Evolutionary conservation across 768 basidiomycete genomes (phyloP).

Genomic region (Rhizopogon vesiculosus): DNA sequence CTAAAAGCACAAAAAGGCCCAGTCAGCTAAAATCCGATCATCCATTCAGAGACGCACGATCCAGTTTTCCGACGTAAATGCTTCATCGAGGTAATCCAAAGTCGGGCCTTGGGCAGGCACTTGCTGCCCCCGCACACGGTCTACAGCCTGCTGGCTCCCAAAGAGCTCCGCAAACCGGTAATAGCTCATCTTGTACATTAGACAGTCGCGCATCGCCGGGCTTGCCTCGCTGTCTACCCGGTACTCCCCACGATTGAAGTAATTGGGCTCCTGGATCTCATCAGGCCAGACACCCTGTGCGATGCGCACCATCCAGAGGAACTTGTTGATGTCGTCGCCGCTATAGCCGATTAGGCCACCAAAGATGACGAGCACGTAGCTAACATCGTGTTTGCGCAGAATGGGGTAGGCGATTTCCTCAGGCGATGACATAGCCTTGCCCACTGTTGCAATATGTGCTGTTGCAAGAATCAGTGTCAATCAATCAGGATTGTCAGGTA

Average conservation of each 20-base stretch:
- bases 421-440: constrained; percentile 92
- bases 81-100: constrained; percentile 92
- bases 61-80: constrained; percentile 99
- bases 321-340: constrained; percentile 99
- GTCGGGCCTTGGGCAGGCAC: constrained; percentile 75
- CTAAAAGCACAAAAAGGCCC: constrained; percentile 24
- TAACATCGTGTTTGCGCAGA: constrained; percentile 94
- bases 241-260: constrained; percentile 95
- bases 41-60: constrained; percentile 54
- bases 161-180: constrained; percentile 92
- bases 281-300: constrained; percentile 98
- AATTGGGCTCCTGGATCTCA: constrained; percentile 92
- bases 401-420: constrained; percentile 98
- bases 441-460: constrained; percentile 98
- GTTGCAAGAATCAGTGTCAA: constrained; percentile 5
- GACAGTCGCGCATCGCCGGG: constrained; percentile 84
- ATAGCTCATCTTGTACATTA: constrained; percentile 99
- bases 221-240: constrained; percentile 84
- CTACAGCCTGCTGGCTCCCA: constrained; percentile 66
- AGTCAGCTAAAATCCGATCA: neutral
- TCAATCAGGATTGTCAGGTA: neutral
- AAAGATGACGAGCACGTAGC: constrained; percentile 96
- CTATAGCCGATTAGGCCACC: constrained; percentile 96
- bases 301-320: constrained; percentile 97
- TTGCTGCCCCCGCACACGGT: constrained; percentile 86